Base-by-base conservation (phyloP, 371 early-diverging fungal genomes). In the Blakeslea trispora region DNA sequence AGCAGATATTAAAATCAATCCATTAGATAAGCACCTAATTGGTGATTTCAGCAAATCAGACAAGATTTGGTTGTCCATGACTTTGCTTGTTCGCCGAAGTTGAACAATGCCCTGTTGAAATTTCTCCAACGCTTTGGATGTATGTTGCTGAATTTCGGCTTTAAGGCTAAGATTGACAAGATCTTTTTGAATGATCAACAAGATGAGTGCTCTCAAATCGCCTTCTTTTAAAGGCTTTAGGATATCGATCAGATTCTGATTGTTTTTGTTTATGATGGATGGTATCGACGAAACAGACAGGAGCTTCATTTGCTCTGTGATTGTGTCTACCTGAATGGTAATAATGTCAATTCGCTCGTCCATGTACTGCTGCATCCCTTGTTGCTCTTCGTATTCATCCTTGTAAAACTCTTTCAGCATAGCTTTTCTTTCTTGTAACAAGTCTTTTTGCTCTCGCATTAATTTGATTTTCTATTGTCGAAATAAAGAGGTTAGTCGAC, bases 311-410 rank as follows among this genome's bases (percentile, higher is more conserved):
- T 58, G 61, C 21, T 66, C 59, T 13, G 57, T 55, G 7, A 71
- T 24, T 11, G 53, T 57, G 37, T 77, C 74, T 2, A 67, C 45
- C 39, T 71, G 63, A 8, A 64, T 15, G 0, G 67, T 73, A n/a
- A 73, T 71, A 0, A 53, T 51, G 37, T 68, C 85, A 18, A 95
- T 79, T 7, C 91, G 82, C 46, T 91, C 92, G 53, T 92, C 90
- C 89, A 91, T 88, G 67, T 90, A 89, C 44, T 72, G 72, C 13
- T 71, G 75, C 32, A 71, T 66, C 5, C 75, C 61, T 0, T 81
- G 70, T 31, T 57, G 58, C 10, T 53, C 45, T 49, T 76, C 45
- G 21, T 42, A 71, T 32, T 39, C 72, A 3, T 89, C 81, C 31
- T 61, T 28, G 14, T 61, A 61, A 22, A 54, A 61, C 18, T 58